phyloP scores from a whole-genome alignment of 2,329 filamentous ascomycete species.

The Stagonosporopsis vannaccii region DNA sequence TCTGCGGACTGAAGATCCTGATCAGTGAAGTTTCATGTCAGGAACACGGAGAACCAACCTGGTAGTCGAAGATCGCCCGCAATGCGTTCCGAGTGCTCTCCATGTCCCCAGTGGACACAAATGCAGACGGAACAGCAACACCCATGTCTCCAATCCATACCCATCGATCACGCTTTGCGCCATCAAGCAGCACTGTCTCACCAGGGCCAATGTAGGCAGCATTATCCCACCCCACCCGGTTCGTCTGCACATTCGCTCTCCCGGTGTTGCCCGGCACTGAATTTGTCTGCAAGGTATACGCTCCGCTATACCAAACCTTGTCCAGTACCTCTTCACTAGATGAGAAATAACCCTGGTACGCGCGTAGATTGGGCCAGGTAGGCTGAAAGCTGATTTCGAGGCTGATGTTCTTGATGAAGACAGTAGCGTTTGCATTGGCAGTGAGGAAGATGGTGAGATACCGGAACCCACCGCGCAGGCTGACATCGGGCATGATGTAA shows the following conservation, averaged over 20 bases:
- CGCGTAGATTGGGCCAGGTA: constrained; percentile 56
- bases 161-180: constrained; percentile 15
- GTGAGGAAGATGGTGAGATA: constrained; percentile 60
- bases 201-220: constrained; percentile 56
- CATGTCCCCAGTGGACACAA: constrained; percentile 54
- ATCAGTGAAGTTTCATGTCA: constrained; percentile 9
- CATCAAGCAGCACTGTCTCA: constrained; percentile 35
- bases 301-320: constrained; percentile 64
- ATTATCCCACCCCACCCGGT: constrained; percentile 23
- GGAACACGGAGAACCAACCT: constrained; percentile 19
- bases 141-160: constrained; percentile 49
- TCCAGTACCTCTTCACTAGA: constrained; percentile 57
- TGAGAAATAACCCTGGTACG: constrained; percentile 50
- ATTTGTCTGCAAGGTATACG: constrained; percentile 51
- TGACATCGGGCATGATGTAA: constrained; percentile 54
- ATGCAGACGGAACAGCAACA: constrained; percentile 55
- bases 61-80: constrained; percentile 54
- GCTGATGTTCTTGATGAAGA: constrained; percentile 50
- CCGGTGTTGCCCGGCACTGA: constrained; percentile 45
- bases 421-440: constrained; percentile 43
- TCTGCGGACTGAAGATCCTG: constrained; percentile 31
- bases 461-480: constrained; percentile 61
- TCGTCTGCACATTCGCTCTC: constrained; percentile 8
- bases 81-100: constrained; percentile 58
- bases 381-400: constrained; percentile 59